Evolutionary conservation across 2,329 filamentous ascomycete genomes (phyloP).

Genomic region (Xylaria multiplex): DNA sequence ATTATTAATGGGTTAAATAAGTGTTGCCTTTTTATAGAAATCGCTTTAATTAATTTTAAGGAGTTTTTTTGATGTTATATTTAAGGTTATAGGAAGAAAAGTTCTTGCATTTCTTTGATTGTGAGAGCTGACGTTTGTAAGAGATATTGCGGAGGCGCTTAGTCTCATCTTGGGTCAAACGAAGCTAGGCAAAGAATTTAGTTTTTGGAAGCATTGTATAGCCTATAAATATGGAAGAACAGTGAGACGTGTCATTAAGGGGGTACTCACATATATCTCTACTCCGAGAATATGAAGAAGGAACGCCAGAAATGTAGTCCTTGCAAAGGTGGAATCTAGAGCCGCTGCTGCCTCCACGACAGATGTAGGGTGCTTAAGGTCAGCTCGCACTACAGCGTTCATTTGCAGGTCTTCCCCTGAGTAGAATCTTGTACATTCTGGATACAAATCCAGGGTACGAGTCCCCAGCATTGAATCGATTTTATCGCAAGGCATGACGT

Average conservation of each 20-base stretch:
- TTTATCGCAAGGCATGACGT: slow-evolving; percentile 57
- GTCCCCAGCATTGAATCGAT: slow-evolving; percentile 55
- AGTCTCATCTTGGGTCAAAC: too few species aligned
- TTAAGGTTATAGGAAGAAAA: too few species aligned
- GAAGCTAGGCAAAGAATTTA: not conserved
- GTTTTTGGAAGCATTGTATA: too few species aligned
- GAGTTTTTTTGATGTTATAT: too few species aligned
- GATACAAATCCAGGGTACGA: slow-evolving; percentile 52
- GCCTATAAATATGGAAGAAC: too few species aligned
- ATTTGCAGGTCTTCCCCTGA: slow-evolving; percentile 42
- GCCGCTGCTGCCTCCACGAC: slow-evolving; percentile 53
- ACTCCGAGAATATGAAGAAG: slow-evolving; percentile 60
- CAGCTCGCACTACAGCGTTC: slow-evolving; percentile 48
- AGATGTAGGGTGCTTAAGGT: slow-evolving; percentile 47
- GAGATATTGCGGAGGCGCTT: too few species aligned
- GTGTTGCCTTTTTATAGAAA: too few species aligned
- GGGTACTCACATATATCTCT: slow-evolving; percentile 57
- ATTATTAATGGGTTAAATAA: too few species aligned
- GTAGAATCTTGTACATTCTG: slow-evolving; percentile 56
- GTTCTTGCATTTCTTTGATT: too few species aligned
- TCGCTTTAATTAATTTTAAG: too few species aligned
- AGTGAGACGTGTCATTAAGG: not conserved
- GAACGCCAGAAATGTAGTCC: slow-evolving; percentile 63
- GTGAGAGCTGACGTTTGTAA: too few species aligned
- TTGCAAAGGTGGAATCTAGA: slow-evolving; percentile 61